These are phyloP conservation scores for Cystobasidium slooffiae DNA, from an alignment of 1,284 basidiomycete genomes.

Conservation along the genomic window DNA sequence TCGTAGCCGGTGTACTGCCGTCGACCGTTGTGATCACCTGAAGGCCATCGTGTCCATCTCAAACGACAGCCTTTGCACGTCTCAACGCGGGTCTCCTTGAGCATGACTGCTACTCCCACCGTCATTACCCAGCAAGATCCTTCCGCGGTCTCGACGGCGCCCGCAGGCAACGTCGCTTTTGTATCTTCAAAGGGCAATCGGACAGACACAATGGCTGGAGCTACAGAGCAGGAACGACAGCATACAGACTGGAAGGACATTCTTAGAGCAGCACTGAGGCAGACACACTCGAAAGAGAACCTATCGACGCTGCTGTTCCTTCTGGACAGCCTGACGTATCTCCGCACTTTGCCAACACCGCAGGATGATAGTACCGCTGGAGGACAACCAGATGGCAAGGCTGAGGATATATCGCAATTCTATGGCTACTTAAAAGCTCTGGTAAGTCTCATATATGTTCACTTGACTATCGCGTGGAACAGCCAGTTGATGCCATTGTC, in stretches of 20 bases:
- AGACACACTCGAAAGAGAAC: not conserved
- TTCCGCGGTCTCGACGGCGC: not conserved
- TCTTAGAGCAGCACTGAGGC: not conserved
- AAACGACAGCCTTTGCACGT: too few relatives aligned
- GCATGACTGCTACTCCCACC: not conserved
- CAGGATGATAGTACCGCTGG: not conserved
- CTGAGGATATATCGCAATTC: not conserved
- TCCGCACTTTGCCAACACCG: not conserved
- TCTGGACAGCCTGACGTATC: constrained; percentile 20
- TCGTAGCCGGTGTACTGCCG: not conserved
- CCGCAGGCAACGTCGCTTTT: not conserved
- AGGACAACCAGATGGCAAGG: not conserved
- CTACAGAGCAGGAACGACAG: not conserved
- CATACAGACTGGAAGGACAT: constrained; percentile 8
- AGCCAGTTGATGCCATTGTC: too few relatives aligned
- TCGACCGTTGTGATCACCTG: not conserved
- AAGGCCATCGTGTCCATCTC: not conserved
- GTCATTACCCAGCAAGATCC: too few relatives aligned
- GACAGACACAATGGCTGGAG: not conserved
- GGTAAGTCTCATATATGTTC: too few relatives aligned
- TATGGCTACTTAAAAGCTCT: too few relatives aligned
- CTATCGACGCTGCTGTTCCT: constrained; percentile 32
- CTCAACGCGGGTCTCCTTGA: too few relatives aligned
- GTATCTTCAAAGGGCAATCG: constrained; percentile 3
- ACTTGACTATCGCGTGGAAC: too few relatives aligned